phyloP scores from a whole-genome alignment of 2,329 filamentous ascomycete species.

The Exophiala lecanii-corni region DNA sequence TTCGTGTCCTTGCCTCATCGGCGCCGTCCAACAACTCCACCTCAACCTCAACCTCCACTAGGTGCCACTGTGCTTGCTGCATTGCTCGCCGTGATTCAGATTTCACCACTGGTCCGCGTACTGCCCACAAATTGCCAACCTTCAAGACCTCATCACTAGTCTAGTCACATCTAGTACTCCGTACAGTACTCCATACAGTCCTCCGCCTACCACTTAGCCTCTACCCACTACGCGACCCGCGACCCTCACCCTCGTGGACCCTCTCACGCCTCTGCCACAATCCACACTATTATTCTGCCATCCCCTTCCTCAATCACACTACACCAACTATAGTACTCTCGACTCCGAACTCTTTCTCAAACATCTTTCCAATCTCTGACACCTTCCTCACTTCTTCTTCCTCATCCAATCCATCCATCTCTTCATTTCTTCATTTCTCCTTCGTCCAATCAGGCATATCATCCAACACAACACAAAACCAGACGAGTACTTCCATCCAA shows the following conservation, averaged over 20 bases:
- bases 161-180: too few species aligned
- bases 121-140: too few species aligned
- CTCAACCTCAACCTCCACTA: too few species aligned
- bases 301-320: too few species aligned
- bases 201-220: too few species aligned
- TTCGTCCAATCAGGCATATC: conserved; percentile 1
- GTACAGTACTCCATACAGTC: too few species aligned
- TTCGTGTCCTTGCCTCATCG: background rate
- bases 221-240: background rate
- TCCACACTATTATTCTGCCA: conserved; percentile 13
- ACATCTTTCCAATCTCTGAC: conserved; percentile 23
- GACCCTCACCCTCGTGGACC: conserved; percentile 1
- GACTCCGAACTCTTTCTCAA: too few species aligned
- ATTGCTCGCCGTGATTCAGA: background rate
- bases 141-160: too few species aligned
- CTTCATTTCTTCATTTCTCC: conserved; percentile 11
- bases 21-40: too few species aligned
- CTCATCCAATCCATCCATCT: conserved; percentile 15
- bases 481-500: conserved; percentile 18
- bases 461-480: conserved; percentile 18
- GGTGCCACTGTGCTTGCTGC: too few species aligned
- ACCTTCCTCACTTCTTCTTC: conserved; percentile 25
- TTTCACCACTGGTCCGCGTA: too few species aligned
- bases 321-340: too few species aligned
- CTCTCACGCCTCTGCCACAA: conserved; percentile 1